Conservation (phyloP, 352 stramenopile species). For the Globisporangium cederbergense region DNA sequence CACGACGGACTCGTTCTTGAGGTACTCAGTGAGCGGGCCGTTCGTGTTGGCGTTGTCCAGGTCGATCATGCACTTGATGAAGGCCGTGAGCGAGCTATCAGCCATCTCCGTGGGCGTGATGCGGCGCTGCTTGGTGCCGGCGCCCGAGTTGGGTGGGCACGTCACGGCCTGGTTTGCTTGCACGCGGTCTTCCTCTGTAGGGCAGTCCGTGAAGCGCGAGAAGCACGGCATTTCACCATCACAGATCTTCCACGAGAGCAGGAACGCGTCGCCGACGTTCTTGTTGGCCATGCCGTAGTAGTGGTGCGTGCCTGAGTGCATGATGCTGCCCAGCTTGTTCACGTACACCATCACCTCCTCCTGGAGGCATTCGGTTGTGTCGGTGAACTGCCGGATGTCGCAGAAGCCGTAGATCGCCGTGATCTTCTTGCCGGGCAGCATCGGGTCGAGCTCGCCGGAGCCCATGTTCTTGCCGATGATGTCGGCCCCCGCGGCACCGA, state of each 20-base stretch:
- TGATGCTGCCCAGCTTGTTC: constrained; percentile 89
- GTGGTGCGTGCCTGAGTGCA: constrained; percentile 82
- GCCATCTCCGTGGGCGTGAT: constrained; percentile 89
- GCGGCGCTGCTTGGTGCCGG: constrained; percentile 56
- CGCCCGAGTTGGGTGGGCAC: constrained; percentile 64
- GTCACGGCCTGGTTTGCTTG: constrained; percentile 70
- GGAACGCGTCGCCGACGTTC: constrained; percentile 90
- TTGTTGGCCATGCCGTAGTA: constrained; percentile 89
- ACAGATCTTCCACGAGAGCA: constrained; percentile 94
- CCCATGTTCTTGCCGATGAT: constrained; percentile 89
- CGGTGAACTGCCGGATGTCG: constrained; percentile 93
- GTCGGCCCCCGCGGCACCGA: constrained; percentile 73
- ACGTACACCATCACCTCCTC: constrained; percentile 92
- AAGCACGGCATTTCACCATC: constrained; percentile 78
- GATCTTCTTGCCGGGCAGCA: constrained; percentile 89
- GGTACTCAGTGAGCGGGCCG: constrained; percentile 67
- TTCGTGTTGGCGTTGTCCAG: constrained; percentile 81
- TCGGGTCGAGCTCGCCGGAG: constrained; percentile 83
- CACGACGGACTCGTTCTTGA: constrained; percentile 66
- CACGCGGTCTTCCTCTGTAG: constrained; percentile 65
- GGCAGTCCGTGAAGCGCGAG: constrained; percentile 72
- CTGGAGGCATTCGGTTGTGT: constrained; percentile 88
- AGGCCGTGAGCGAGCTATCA: constrained; percentile 92
- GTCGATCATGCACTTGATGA: constrained; percentile 94
- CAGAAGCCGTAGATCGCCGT: constrained; percentile 94